A percentile compares a stretch with the other conserved stretches of the same genome.
phyloP scores from a whole-genome alignment of 2,329 filamentous ascomycete genomes.

The Colletotrichum lindemuthianum region DNA sequence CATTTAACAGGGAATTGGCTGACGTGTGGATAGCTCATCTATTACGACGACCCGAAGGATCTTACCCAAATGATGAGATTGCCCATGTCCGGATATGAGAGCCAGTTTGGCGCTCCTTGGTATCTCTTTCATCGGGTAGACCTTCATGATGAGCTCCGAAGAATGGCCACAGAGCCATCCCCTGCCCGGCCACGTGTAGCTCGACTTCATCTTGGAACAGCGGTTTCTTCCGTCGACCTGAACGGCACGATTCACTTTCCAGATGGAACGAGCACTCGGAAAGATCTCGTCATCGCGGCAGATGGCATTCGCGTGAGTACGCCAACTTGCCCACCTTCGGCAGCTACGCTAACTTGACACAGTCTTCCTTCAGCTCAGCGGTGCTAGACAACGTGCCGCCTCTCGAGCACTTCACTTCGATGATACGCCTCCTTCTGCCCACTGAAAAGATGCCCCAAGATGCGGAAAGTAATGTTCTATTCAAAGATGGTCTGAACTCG shows the following conservation, averaged over 20 bases:
- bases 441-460: background rate
- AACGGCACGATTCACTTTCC: constrained; percentile 1
- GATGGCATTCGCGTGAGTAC: constrained; percentile 5
- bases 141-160: constrained; percentile 10
- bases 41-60: background rate
- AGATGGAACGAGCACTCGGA: background rate
- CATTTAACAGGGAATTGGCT: too few species aligned
- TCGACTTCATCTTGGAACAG: background rate
- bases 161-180: constrained; percentile 7
- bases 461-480: background rate
- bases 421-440: background rate
- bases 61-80: background rate
- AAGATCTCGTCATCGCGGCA: constrained; percentile 1
- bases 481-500: background rate
- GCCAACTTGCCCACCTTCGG: background rate
- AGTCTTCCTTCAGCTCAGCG: constrained; percentile 6
- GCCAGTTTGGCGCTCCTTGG: constrained; percentile 5
- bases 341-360: background rate
- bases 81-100: background rate
- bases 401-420: background rate
- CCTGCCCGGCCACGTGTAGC: background rate
- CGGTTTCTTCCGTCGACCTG: background rate
- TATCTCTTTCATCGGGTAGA: constrained; percentile 13
- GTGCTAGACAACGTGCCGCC: background rate
- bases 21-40: background rate